A percentile compares a stretch with the other conserved stretches of the same genome.
phyloP scores from a whole-genome alignment of 306 rosid species.

The Acacia melanoxylon region DNA sequence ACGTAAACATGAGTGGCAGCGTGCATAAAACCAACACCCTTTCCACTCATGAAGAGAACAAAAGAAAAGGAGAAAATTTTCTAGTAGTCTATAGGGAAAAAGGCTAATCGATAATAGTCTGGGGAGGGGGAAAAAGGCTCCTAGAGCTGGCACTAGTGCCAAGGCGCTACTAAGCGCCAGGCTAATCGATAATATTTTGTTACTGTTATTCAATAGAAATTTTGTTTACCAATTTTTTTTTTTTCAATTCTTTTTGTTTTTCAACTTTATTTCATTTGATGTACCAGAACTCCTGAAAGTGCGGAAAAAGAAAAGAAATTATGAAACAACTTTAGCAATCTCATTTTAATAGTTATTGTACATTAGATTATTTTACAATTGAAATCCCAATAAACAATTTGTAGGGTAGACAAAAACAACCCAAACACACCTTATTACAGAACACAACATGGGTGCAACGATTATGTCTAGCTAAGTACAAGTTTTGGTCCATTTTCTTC shows the following conservation, averaged over 20 bases:
- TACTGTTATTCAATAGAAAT: neutral
- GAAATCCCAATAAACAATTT: neutral
- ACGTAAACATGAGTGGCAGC: neutral
- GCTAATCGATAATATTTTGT: neutral
- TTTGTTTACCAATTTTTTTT: neutral
- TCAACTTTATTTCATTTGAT: neutral
- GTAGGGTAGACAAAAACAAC: neutral
- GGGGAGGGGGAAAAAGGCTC: too few species aligned
- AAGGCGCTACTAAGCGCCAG: too few species aligned
- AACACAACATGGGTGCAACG: slow-evolving; percentile 44
- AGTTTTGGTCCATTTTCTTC: slow-evolving; percentile 36
- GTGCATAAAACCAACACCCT: neutral
- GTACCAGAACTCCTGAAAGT: neutral
- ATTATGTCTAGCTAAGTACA: slow-evolving; percentile 54
- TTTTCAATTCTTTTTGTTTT: neutral
- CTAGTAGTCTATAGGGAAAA: neutral
- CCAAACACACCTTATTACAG: slow-evolving; percentile 54
- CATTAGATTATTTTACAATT: neutral
- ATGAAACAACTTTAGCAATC: neutral
- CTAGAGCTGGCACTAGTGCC: too few species aligned
- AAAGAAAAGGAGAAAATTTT: neutral
- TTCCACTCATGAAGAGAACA: neutral
- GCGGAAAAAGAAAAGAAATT: neutral
- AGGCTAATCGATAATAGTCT: too few species aligned
- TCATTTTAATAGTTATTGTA: neutral